Evolutionary conservation across 306 rosid genomes (phyloP), one percentile per base, ranked within the genome.

Genomic region (Vigna mungo): DNA sequence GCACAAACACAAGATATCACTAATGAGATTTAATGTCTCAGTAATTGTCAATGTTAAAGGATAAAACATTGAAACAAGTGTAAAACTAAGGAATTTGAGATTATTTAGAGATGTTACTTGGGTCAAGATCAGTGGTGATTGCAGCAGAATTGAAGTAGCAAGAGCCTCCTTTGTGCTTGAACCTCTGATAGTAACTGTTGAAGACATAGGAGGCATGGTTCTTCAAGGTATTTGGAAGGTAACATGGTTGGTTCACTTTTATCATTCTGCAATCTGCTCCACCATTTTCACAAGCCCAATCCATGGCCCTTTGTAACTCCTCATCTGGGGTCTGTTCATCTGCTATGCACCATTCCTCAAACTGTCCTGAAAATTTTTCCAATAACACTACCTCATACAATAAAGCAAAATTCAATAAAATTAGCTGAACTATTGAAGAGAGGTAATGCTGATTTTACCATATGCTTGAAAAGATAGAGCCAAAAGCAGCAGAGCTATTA

Each of bases 81-180:
- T 46, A 34, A 34, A 21, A 49, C 41, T 13, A 20, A 49, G 32
- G 11, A 46, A n/a, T 30, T 41, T 46, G 66, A 32, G 4, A 34
- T 46, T 21, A 61, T 60, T 63, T 59, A 56, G 80, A 66, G 43
- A 51, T 78, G 72, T 88, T 84, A 91, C 97, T 91, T 55, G 98
- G 97, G 77, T 91, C 98, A 65, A 87, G 88, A 63, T 87, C 93
- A 23, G 95, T 89, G 75, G 84, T 86, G 68, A 91, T 71, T 66
- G 92, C 93, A 73, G 93, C 95, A 76, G 87, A 84, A 67, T 85
- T 85, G 91, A 91, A 89, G 85, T 89, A 91, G 84, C 96, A 91
- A 21, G 92, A 61, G 8, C 78, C 96, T 67, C 93, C 90, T 63
- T 82, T 81, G 85, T 91, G 79, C 85, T 91, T 89, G 67, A 72